A percentile compares a stretch with the other conserved stretches of the same genome.
Evolutionary conservation across 2,329 filamentous ascomycete genomes (phyloP).

Genomic region (Fusarium pininemorale): DNA sequence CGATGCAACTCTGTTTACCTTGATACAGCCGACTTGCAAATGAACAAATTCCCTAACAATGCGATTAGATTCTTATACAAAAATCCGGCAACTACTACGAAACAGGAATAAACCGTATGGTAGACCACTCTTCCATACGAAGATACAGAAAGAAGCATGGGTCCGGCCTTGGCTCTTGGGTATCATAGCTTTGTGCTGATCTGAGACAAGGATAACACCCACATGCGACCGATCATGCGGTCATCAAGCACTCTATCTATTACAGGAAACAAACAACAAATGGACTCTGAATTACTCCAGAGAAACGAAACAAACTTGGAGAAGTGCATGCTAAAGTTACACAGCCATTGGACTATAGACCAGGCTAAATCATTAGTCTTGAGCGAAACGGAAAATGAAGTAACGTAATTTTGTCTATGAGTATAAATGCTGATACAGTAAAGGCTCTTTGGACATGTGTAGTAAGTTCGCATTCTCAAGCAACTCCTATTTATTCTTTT

Average conservation of each 20-base stretch:
- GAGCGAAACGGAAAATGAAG: neutral
- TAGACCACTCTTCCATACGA: neutral
- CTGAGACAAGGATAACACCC: constrained; percentile 30
- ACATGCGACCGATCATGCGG: constrained; percentile 13
- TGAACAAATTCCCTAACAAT: neutral
- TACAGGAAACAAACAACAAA: neutral
- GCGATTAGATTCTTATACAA: neutral
- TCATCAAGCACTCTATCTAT: constrained; percentile 5
- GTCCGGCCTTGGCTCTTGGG: constrained; percentile 4
- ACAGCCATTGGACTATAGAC: neutral
- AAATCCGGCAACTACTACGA: neutral
- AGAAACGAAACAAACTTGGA: neutral
- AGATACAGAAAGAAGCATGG: constrained; percentile 2
- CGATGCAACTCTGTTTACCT: neutral
- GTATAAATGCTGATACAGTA: neutral
- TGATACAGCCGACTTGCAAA: neutral
- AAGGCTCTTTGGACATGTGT: neutral
- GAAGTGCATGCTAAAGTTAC: neutral
- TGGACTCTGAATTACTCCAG: neutral
- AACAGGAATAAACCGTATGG: neutral
- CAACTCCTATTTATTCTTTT: too few relatives aligned
- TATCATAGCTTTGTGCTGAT: constrained; percentile 19
- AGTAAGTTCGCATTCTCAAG: neutral
- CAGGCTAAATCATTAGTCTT: neutral
- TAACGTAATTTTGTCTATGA: neutral